Evolutionary conservation across 2,329 filamentous ascomycete genomes (phyloP), one percentile per base, ranked within the genome.

Genomic region (Calonectria fujianensis): DNA sequence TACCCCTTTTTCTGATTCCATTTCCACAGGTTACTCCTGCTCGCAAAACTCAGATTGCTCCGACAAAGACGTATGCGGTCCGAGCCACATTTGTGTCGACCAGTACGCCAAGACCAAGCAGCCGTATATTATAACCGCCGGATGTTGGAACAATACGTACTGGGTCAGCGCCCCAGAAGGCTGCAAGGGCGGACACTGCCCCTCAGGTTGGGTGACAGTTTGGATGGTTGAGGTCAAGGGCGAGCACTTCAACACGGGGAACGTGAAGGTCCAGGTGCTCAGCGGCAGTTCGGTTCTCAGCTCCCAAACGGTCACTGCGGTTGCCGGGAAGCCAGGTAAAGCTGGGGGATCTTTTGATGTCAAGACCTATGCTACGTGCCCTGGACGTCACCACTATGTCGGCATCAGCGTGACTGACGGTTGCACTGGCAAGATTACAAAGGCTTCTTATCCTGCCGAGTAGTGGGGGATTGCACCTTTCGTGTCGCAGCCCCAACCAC

Each of bases 101-200:
- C 52, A 48, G 16, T 35, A 69, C 11, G 52, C 52, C 7, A 61
- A 69, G 52, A 61, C 18, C 14, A 69, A 61, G 67, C 39, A 52
- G 14, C 67, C 67, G 6, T 69, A 69, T 18, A 57, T 69, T 16
- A 39, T 69, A 35, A 59, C 20, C 18, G 37, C 41, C 4, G 29
- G 52, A 5, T 69, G 67, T 31, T 69, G 67, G 67, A 69, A 69
- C 14, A 59, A 69, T n/a, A 69, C 52, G 0, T 69, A 61, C n/a
- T 69, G 67, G 67, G n/a, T 61, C 29, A 69, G 52, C 39, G 29
- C 13, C 29, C 67, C 52, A 13, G 67, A 69, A 20, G 67, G 67
- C 14, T 69, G 52, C n/a, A 39, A 24, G 31, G 20, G 11, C 13
- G 31, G 39, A 7, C 59, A 69, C 18, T 69, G 67, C 52, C 29